These are phyloP conservation scores for Psilocybe mexicana DNA, from an alignment of 1,284 basidiomycete genomes.

Conservation along the genomic window DNA sequence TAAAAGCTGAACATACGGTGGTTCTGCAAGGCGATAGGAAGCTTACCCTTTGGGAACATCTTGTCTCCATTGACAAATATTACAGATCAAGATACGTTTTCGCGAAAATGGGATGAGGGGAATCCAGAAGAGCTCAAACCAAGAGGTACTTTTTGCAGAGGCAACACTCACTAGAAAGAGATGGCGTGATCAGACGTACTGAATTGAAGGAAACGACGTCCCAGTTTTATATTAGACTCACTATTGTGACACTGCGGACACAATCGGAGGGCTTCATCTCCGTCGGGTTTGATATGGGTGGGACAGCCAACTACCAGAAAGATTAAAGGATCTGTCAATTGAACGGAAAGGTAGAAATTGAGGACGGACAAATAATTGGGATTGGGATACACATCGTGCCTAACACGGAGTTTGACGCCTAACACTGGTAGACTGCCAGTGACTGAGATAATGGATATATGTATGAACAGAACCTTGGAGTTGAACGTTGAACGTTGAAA, in stretches of 20 bases:
- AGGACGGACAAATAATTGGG: conserved; percentile 37
- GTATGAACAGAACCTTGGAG: no score
- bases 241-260: conserved; percentile 38
- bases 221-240: neutral
- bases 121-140: conserved; percentile 50
- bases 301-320: conserved; percentile 41
- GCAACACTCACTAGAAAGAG: conserved; percentile 35
- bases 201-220: neutral
- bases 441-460: no score
- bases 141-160: conserved; percentile 40
- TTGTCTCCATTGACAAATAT: conserved; percentile 41
- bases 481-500: no score
- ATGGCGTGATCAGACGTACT: neutral
- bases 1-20: neutral
- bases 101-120: conserved; percentile 44
- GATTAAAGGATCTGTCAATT: neutral
- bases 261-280: conserved; percentile 33
- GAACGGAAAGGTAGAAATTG: neutral
- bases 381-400: conserved; percentile 29
- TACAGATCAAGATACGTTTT: conserved; percentile 44
- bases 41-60: conserved; percentile 27
- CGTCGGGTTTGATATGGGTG: conserved; percentile 41
- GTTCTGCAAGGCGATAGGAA: neutral
- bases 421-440: no score
- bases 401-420: neutral